phyloP scores from a whole-genome alignment of 2,329 filamentous ascomycete genomes.

The Colletotrichum theobromicola region DNA sequence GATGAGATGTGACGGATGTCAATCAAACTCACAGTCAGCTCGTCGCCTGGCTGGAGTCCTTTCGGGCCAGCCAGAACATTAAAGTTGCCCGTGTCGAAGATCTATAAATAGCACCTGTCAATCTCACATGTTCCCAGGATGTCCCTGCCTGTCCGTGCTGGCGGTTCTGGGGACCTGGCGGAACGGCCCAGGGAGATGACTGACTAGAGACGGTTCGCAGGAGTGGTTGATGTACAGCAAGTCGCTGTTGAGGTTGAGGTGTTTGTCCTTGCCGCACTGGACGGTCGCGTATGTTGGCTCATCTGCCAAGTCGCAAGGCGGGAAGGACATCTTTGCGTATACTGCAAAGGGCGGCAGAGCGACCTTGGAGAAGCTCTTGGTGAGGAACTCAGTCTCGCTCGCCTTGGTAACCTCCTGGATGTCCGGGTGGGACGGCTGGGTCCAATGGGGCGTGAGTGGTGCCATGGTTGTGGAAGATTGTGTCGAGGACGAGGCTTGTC shows the following conservation, averaged over 20 bases:
- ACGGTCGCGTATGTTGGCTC: conserved; percentile 69
- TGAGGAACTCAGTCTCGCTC: conserved; percentile 59
- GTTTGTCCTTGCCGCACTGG: conserved; percentile 59
- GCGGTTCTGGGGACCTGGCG: neutral
- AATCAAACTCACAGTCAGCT: conserved; percentile 55
- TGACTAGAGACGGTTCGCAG: conserved; percentile 68
- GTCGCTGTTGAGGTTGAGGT: conserved; percentile 70
- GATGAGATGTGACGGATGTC: neutral
- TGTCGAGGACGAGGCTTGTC: neutral
- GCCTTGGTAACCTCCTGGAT: conserved; percentile 60
- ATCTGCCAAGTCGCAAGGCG: conserved; percentile 61
- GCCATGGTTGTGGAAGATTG: conserved; percentile 45
- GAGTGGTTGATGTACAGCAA: conserved; percentile 73
- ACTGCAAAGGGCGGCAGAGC: conserved; percentile 65
- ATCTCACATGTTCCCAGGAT: neutral
- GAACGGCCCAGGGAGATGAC: conserved; percentile 30
- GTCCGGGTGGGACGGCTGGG: conserved; percentile 63
- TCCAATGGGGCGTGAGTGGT: conserved; percentile 63
- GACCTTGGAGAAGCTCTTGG: conserved; percentile 63
- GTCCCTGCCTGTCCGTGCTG: conserved; percentile 2
- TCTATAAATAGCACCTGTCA: conserved; percentile 39
- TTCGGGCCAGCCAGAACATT: conserved; percentile 63
- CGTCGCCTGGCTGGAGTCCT: conserved; percentile 60
- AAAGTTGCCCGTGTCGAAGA: conserved; percentile 64
- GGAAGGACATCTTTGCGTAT: conserved; percentile 70